These are phyloP conservation scores for Prosopis cineraria DNA, from an alignment of 306 rosid species.

Conservation along the genomic window DNA sequence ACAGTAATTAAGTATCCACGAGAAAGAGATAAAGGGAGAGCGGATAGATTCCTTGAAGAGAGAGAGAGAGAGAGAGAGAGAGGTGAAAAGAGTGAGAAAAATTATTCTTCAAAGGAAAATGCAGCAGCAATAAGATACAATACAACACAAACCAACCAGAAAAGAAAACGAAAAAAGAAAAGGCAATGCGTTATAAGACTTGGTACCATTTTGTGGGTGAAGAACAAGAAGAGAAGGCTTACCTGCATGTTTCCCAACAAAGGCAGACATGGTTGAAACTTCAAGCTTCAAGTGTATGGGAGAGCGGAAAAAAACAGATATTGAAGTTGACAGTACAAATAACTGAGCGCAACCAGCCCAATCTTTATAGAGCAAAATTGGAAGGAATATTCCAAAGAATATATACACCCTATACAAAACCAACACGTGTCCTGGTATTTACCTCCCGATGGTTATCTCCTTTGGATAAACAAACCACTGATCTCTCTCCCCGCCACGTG, in stretches of 20 bases:
- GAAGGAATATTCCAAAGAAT: constrained; percentile 45
- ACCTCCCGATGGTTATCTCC: constrained; percentile 54
- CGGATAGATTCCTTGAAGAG: too few species aligned
- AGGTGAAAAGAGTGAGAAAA: too few species aligned
- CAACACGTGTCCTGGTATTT: constrained; percentile 50
- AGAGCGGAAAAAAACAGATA: background rate
- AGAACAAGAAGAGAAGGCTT: background rate
- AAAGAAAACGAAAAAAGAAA: too few species aligned
- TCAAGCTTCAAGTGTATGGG: constrained; percentile 11
- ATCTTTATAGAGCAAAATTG: constrained; percentile 43
- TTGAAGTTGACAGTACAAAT: constrained; percentile 34
- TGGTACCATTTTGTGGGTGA: background rate
- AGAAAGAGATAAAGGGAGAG: too few species aligned
- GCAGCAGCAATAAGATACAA: background rate
- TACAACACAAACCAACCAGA: too few species aligned
- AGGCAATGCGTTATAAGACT: background rate
- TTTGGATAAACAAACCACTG: constrained; percentile 59
- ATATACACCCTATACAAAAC: constrained; percentile 20
- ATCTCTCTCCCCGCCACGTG: constrained; percentile 48
- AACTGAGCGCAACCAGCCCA: constrained; percentile 14
- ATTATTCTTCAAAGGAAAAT: too few species aligned
- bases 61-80: too few species aligned
- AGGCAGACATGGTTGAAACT: constrained; percentile 63
- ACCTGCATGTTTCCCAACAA: constrained; percentile 75
- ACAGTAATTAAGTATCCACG: too few species aligned